Evolutionary conservation across 331 rosid genomes (phyloP).

Genomic region (Cydonia oblonga): DNA sequence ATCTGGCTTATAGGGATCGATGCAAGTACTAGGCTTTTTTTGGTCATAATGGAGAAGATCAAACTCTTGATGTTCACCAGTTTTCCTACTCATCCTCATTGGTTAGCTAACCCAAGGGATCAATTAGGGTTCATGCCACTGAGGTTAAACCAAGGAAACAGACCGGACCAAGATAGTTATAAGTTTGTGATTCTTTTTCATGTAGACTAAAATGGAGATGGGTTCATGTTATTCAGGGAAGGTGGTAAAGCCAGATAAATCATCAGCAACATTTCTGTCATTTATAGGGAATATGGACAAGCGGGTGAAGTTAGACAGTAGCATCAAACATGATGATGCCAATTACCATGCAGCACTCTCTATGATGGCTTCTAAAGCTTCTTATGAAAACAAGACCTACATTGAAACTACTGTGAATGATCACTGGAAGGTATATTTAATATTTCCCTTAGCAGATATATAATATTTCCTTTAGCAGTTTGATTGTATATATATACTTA

Average conservation of each 20-base stretch:
- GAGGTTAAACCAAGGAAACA: neutral
- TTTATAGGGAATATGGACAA: conserved; percentile 55
- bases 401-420: conserved; percentile 22
- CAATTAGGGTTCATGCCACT: too few relatives aligned
- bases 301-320: conserved; percentile 30
- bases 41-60: too few relatives aligned
- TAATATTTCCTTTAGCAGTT: neutral
- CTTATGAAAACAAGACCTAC: conserved; percentile 51
- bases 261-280: conserved; percentile 36
- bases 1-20: too few relatives aligned
- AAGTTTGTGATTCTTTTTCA: neutral
- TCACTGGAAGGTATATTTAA: conserved; percentile 48
- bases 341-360: conserved; percentile 39
- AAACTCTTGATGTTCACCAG: too few relatives aligned
- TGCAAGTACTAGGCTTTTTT: too few relatives aligned
- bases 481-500: neutral
- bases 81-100: too few relatives aligned
- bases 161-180: neutral
- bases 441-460: too few relatives aligned
- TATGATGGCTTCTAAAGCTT: conserved; percentile 69
- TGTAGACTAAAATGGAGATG: neutral
- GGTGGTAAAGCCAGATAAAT: conserved; percentile 26
- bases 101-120: too few relatives aligned
- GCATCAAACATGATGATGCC: conserved; percentile 28
- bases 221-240: conserved; percentile 23